Evolutionary conservation across 768 basidiomycete genomes (phyloP), one percentile per base, ranked within the genome.

Genomic region (Chalciporus piperatus): DNA sequence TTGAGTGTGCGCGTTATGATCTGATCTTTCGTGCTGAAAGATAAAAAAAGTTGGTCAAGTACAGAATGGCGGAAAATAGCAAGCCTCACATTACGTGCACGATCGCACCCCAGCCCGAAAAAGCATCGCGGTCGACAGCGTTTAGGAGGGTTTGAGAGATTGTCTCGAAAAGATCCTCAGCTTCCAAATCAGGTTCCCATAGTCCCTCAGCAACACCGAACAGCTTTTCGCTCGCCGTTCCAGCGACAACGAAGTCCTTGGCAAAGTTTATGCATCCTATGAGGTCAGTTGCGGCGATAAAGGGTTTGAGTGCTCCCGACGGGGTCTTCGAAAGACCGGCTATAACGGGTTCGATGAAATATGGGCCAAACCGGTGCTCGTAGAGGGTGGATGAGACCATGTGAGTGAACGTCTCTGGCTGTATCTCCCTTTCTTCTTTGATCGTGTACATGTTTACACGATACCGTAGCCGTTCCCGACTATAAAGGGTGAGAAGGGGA

Each of bases 391-490:
- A 94, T 39, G 91, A 92, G 54, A 98, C 88, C 57, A 99, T 85
- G 65, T 94, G 93, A 23, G 93, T 89, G 71, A 98, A 98, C 7
- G 93, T 92, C 76, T 94, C 87, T 40, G 97, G 97, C 59, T 92
- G 86, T 62, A 99, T 97, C 65, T 96, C 87, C 56, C 96, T 84
- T 67, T 97, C 96, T 72, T 99, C 96, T 72, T 99, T 99, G 79
- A 99, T 98, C 28, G 92, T 90, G 73, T 98, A 98, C 92, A 98
- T 95, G 76, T 99, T 99, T 51, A 96, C 88, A 58, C 94, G 81
- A 73, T 88, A 95, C 47, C 97, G 85, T 65, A 98, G 87, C 37
- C 84, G 82, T 70, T 98, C 96, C 59, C 84, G 87, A 52, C 95
- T 97, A 47, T 23, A 43, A 38, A 55, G 37, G 41, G 41, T 49